Evolutionary conservation across 352 stramenopile genomes (phyloP).

Genomic region (Halophytophthora polymorphica): DNA sequence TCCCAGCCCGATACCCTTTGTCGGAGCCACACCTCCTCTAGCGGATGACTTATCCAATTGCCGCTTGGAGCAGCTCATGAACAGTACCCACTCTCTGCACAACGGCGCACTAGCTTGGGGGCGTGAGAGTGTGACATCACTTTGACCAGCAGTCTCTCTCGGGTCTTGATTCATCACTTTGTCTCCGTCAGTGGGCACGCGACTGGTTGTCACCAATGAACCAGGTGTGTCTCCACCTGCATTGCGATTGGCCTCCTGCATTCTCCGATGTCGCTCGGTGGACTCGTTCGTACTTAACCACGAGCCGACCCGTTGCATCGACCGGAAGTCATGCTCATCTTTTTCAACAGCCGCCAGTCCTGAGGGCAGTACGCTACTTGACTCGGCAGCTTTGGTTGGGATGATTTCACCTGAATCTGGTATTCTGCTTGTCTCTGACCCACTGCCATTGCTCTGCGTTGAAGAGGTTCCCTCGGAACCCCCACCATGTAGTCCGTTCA

Average conservation of each 20-base stretch:
- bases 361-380: constrained; percentile 23
- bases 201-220: too few species aligned
- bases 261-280: constrained; percentile 36
- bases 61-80: constrained; percentile 45
- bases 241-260: constrained; percentile 13
- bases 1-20: constrained; percentile 32
- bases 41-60: background rate
- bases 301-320: constrained; percentile 60
- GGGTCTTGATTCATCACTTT: constrained; percentile 44
- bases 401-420: background rate
- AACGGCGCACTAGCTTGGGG: constrained; percentile 37
- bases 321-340: constrained; percentile 46
- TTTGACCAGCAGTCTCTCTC: constrained; percentile 8
- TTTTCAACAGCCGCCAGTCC: constrained; percentile 34
- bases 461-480: constrained; percentile 8
- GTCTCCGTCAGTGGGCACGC: constrained; percentile 20
- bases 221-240: background rate
- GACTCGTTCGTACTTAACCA: constrained; percentile 61
- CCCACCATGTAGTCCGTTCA: constrained; percentile 29
- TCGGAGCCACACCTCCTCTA: constrained; percentile 3
- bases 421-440: constrained; percentile 3
- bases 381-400: background rate
- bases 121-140: constrained; percentile 38
- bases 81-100: constrained; percentile 74
- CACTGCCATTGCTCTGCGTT: background rate